Conservation (phyloP, 1,139 yeast genomes). For the Yamadazyma dushanensis region DNA sequence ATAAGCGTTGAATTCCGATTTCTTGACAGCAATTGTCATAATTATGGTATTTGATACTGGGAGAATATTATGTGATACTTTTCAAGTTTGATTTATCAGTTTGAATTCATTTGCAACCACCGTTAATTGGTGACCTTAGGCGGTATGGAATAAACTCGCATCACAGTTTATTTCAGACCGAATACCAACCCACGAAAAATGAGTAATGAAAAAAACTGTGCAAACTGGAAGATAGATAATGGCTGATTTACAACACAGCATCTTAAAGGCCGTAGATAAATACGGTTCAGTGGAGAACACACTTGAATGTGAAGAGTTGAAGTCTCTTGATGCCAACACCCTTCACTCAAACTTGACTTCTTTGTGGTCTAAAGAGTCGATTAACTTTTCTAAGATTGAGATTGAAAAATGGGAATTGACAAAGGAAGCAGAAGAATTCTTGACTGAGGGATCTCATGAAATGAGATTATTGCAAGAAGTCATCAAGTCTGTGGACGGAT, state of each 20-base stretch:
- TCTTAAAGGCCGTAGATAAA: slow-evolving; percentile 63
- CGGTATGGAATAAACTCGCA: slow-evolving; percentile 3
- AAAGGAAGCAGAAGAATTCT: slow-evolving; percentile 78
- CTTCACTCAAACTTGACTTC: slow-evolving; percentile 79
- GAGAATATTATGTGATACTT: too few relatives aligned
- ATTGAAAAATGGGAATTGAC: slow-evolving; percentile 76
- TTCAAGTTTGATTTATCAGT: too few relatives aligned
- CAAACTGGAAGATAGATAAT: slow-evolving; percentile 20
- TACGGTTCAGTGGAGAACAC: slow-evolving; percentile 60
- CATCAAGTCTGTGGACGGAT: slow-evolving; percentile 69
- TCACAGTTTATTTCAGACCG: slow-evolving; percentile 3
- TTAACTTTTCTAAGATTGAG: slow-evolving; percentile 72
- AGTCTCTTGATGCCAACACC: slow-evolving; percentile 37
- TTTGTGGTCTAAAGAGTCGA: slow-evolving; percentile 80
- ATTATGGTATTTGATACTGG: too few relatives aligned
- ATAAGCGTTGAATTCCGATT: too few relatives aligned
- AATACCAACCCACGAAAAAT: background rate
- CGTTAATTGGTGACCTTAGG: background rate
- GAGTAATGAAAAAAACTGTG: slow-evolving; percentile 2
- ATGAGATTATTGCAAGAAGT: slow-evolving; percentile 77
- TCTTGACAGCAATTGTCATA: too few relatives aligned
- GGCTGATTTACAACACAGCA: slow-evolving; percentile 57
- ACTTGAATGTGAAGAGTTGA: slow-evolving; percentile 50
- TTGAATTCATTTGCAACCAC: too few relatives aligned
- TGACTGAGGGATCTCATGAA: slow-evolving; percentile 86